Percentiles rank a stretch among this genome's conserved stretches.
phyloP scores from a whole-genome alignment of 345 rosid species.

The Rhodamnia rubescens region DNA sequence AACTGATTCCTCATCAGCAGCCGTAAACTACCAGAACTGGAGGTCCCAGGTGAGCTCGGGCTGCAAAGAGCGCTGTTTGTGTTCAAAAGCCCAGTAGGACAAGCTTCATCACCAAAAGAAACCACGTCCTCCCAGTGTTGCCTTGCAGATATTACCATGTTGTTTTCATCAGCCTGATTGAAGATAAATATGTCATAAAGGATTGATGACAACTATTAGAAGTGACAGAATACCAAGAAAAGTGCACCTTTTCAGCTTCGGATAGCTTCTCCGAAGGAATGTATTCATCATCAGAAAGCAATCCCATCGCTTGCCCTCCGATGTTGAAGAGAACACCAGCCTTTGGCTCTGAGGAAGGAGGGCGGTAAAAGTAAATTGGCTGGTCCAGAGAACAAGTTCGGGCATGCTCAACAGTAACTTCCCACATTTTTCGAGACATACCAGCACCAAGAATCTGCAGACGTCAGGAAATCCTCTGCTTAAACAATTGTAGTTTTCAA shows the following conservation, averaged over 20 bases:
- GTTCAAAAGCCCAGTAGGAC: slow-evolving; percentile 29
- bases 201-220: background rate
- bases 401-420: slow-evolving; percentile 83
- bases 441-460: slow-evolving; percentile 92
- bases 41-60: slow-evolving; percentile 26
- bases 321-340: slow-evolving; percentile 76
- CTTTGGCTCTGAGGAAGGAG: slow-evolving; percentile 48
- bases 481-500: background rate
- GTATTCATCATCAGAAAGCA: slow-evolving; percentile 57
- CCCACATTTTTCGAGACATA: slow-evolving; percentile 99
- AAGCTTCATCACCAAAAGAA: slow-evolving; percentile 50
- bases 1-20: slow-evolving; percentile 24
- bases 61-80: slow-evolving; percentile 14
- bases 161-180: slow-evolving; percentile 51
- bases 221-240: background rate
- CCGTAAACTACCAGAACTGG: slow-evolving; percentile 27
- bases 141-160: slow-evolving; percentile 54
- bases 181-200: background rate
- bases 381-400: slow-evolving; percentile 68
- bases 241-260: slow-evolving; percentile 70
- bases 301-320: slow-evolving; percentile 77
- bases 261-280: slow-evolving; percentile 55
- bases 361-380: slow-evolving; percentile 45
- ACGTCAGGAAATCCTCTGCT: background rate
- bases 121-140: slow-evolving; percentile 52